Evolutionary conservation across 495 filamentous ascomycete genomes (phyloP).

Genomic region (Penicillium herquei): DNA sequence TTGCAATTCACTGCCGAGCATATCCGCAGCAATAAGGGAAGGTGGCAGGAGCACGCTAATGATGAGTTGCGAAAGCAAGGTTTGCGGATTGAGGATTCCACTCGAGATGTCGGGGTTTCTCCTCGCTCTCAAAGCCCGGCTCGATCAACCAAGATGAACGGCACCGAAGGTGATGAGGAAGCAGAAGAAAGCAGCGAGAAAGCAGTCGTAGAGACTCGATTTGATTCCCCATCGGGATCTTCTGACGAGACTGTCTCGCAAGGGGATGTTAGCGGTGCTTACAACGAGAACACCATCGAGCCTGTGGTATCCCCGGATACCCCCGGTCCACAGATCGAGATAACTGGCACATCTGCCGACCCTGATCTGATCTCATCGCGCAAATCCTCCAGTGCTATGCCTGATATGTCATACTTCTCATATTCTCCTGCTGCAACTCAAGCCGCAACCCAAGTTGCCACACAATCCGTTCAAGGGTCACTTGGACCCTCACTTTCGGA

Average conservation of each 20-base stretch:
- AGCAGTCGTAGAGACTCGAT: no score
- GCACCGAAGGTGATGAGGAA: neutral
- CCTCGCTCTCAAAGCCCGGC: conserved; percentile 42
- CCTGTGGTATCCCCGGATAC: conserved; percentile 42
- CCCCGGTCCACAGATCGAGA: conserved; percentile 41
- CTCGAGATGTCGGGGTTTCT: conserved; percentile 27
- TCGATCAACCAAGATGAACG: conserved; percentile 4
- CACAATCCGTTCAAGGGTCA: conserved; percentile 13
- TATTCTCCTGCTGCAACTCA: conserved; percentile 14
- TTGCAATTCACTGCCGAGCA: conserved; percentile 82
- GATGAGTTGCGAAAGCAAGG: conserved; percentile 39
- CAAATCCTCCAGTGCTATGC: conserved; percentile 39
- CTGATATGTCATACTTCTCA: conserved; percentile 32
- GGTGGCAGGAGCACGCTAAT: conserved; percentile 70
- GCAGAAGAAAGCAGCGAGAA: no score
- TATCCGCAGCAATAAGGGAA: conserved; percentile 67
- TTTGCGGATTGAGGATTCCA: conserved; percentile 21
- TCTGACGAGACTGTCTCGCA: conserved; percentile 16
- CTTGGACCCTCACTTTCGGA: conserved; percentile 17
- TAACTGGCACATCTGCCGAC: conserved; percentile 27
- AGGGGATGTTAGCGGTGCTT: conserved; percentile 7
- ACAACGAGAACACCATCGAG: conserved; percentile 39
- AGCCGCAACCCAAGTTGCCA: conserved; percentile 1
- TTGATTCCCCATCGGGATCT: conserved; percentile 20
- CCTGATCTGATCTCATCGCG: conserved; percentile 26